Conservation (phyloP, 495 filamentous ascomycete genomes). For the Penicillium herquei region DNA sequence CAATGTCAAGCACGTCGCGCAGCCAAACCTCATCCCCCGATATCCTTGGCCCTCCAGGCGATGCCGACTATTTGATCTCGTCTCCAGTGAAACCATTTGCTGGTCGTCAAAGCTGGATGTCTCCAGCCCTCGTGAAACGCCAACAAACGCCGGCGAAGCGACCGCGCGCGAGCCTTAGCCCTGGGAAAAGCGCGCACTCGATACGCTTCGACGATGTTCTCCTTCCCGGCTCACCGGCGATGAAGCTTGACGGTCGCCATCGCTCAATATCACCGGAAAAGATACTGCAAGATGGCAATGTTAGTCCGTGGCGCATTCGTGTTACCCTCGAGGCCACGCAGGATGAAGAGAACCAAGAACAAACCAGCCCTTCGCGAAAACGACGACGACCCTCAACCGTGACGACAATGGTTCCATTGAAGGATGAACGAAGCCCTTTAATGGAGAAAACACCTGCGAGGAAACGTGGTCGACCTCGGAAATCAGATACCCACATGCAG, state of each 20-base stretch:
- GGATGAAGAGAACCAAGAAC: constrained; percentile 35
- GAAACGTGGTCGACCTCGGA: constrained; percentile 46
- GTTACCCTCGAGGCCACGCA: constrained; percentile 59
- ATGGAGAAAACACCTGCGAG: constrained; percentile 35
- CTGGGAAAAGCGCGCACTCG: constrained; percentile 41
- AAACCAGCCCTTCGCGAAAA: constrained; percentile 35
- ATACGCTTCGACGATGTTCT: constrained; percentile 47
- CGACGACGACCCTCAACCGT: constrained; percentile 37
- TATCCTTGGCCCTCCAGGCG: constrained; percentile 46
- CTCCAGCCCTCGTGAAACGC: constrained; percentile 33
- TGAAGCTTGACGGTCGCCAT: constrained; percentile 34
- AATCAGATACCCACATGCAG: constrained; percentile 38
- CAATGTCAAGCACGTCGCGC: constrained; percentile 34
- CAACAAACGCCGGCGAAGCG: constrained; percentile 37
- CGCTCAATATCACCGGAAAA: constrained; percentile 39
- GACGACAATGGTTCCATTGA: constrained; percentile 55
- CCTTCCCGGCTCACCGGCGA: constrained; percentile 40
- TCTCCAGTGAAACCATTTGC: constrained; percentile 42
- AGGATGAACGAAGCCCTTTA: constrained; percentile 38
- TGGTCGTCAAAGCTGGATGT: constrained; percentile 46
- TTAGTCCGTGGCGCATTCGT: constrained; percentile 58
- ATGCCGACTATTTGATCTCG: constrained; percentile 45
- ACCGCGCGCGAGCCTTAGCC: constrained; percentile 38
- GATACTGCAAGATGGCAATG: constrained; percentile 32
- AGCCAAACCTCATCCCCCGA: constrained; percentile 47